A percentile compares a stretch with the other conserved stretches of the same genome.
phyloP scores from a whole-genome alignment of 176 grass and related monocot species.

The Phoenix dactylifera region DNA sequence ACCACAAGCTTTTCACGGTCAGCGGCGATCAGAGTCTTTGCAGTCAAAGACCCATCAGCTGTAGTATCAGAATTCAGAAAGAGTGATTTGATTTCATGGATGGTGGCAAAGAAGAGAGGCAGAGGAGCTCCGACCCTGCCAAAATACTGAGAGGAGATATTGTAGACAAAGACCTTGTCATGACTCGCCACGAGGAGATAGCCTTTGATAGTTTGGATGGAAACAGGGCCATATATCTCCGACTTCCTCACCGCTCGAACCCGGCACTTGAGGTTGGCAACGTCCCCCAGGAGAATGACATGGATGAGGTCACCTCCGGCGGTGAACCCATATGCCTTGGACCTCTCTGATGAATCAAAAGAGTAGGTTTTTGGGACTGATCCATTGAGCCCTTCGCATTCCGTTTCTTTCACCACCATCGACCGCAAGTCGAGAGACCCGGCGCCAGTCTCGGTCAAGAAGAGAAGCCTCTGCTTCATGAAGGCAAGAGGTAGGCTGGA shows the following conservation, averaged over 20 bases:
- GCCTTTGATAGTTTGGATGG: constrained; percentile 72
- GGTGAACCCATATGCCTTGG: constrained; percentile 86
- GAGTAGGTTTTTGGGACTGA: constrained; percentile 57
- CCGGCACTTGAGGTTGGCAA: constrained; percentile 79
- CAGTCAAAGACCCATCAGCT: constrained; percentile 16
- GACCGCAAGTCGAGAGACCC: constrained; percentile 75
- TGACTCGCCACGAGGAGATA: constrained; percentile 73
- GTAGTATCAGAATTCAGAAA: constrained; percentile 35
- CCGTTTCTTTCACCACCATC: constrained; percentile 68
- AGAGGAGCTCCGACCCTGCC: constrained; percentile 65
- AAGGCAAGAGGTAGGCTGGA: constrained; percentile 64
- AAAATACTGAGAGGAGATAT: constrained; percentile 80
- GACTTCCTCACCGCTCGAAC: constrained; percentile 63
- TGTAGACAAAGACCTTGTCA: constrained; percentile 76
- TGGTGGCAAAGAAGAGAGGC: constrained; percentile 44
- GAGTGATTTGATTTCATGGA: constrained; percentile 74
- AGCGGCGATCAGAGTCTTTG: constrained; percentile 51
- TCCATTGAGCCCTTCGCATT: constrained; percentile 70
- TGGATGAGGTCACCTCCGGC: constrained; percentile 69
- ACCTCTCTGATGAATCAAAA: constrained; percentile 73
- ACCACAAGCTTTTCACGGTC: constrained; percentile 83
- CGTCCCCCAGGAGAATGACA: constrained; percentile 70
- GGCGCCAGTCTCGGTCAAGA: constrained; percentile 74
- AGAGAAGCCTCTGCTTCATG: constrained; percentile 85
- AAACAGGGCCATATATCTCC: constrained; percentile 46